Base-by-base conservation (phyloP, 345 rosid genomes). In the Trapa incisa region DNA sequence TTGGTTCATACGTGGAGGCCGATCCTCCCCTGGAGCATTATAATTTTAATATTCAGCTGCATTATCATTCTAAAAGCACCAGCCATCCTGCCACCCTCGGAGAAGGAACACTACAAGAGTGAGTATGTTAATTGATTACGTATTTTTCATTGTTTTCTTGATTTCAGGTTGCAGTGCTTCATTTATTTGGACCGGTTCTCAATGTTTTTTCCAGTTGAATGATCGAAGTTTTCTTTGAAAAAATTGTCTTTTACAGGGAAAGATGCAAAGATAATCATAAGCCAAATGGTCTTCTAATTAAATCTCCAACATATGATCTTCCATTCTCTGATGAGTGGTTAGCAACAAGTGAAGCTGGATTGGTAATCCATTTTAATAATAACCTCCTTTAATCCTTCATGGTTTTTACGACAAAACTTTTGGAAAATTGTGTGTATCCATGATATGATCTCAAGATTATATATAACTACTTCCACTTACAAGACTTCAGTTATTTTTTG, bases 251-350 rank as follows among this genome's bases (percentile, higher is more conserved):
- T 41, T 66, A 71, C 79, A 84, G 84, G 72, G 76, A 78, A 70
- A 77, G 75, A 50, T 67, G 77, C 61, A 76, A 63, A 47, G 62
- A 67, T 63, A 87, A 80, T 42, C 73, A 68, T 75, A 80, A 75
- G 75, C 76, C 82, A 76, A 80, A 71, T 66, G 73, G 85, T 48
- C 70, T 71, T 17, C 64, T 68, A 64, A 70, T 84, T 63, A 84
- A 76, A 78, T 95, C 88, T 67, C 91, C 85, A 53, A 76, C 74
- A 45, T 54, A 78, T 77, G 95, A 81, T 72, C 78, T 74, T 80
- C 96, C 99, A 47, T 91, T 91, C 76, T 94, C 97, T 66, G 96
- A 91, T 52, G 97, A 94, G 71, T 89, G 99, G 99, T 70, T 94
- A 75, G 89, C 97, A 64, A 95, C 92, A 66, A 65, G 89, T 68